Conservation (phyloP, 495 filamentous ascomycete species). For the Neurospora pannonica region DNA sequence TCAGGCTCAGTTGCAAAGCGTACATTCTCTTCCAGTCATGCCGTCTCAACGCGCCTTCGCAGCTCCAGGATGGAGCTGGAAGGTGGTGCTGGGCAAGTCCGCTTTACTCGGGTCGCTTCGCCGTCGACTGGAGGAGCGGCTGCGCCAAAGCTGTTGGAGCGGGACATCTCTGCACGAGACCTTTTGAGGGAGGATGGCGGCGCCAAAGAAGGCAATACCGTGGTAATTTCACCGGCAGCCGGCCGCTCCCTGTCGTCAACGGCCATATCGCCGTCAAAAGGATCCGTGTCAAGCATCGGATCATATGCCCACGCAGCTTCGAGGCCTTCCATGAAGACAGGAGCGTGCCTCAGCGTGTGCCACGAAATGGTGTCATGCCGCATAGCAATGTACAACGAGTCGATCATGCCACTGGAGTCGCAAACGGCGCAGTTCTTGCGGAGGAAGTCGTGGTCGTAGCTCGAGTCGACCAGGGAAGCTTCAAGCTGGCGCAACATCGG, state of each 20-base stretch:
- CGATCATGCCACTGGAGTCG: conserved; percentile 40
- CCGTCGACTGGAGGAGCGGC: conserved; percentile 3
- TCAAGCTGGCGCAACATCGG: conserved; percentile 46
- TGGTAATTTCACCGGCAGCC: conserved; percentile 40
- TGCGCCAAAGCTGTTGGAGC: conserved; percentile 35
- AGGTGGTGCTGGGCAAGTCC: conserved; percentile 5
- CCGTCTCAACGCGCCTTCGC: conserved; percentile 17
- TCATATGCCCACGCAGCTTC: conserved; percentile 44
- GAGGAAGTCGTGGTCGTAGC: conserved; percentile 40
- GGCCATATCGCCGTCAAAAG: conserved; percentile 24
- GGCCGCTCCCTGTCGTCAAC: conserved; percentile 29
- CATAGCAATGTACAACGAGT: conserved; percentile 49
- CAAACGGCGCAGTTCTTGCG: conserved; percentile 38
- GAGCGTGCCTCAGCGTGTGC: conserved; percentile 35
- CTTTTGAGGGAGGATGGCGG: conserved; percentile 32
- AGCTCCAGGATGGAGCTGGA: conserved; percentile 13
- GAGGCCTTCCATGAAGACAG: conserved; percentile 38
- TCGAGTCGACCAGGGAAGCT: conserved; percentile 21
- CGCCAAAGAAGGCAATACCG: conserved; percentile 23
- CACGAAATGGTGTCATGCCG: conserved; percentile 35
- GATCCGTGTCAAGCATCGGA: conserved; percentile 33
- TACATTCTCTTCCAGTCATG: conserved; percentile 5
- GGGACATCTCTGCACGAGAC: conserved; percentile 37
- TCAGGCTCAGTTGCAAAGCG: not conserved
- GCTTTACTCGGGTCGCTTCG: conserved; percentile 7